Base-by-base conservation (phyloP, 108 stramenopile genomes). In the Cyclotella cryptica region DNA sequence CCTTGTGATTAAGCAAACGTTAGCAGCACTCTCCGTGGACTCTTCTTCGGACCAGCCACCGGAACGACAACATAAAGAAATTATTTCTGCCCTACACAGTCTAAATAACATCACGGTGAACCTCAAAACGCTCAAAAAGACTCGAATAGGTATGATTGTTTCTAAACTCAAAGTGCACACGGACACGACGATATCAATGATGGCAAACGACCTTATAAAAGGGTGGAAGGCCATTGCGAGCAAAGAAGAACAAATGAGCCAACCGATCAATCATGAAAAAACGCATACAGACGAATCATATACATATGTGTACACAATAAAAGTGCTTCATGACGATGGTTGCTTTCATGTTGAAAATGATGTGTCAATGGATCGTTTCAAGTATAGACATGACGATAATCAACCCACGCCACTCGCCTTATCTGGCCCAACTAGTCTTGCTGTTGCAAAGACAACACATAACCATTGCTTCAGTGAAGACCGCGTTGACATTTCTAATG, bases 281-380 rank as follows among this genome's bases (percentile, higher is more conserved):
- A 35, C 6, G 35, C 35, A 35, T 3, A 49, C 3, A 49, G 47
- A 17, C 9, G 47, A 49, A 7, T n/a, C 9, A 9, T 3, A 3
- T 49, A 7, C 47, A 3, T 49, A 3, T 39, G 12, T 39, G 3
- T 61, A 61, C 60, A 61, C 30, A n/a, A 30, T 61, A 15, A 61
- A 61, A 39, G 60, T 61, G 1, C 29, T 30, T 12, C 60, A 39
- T 39, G 60, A n/a, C 14, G 60, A 61, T 61, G 35, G 29, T 15
- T 18, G 19, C 30, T 61, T 61, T 61, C 60, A 61, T 39, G 35
- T 61, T 24, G 55, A 55, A 24, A 5, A 55, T n/a, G 24, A 55
- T 55, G 8, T 55, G 1, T 5, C 55, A 6, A 12, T 24, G 22
- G 24, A 55, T 24, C 21, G 24, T 55, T 5, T 55, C 55, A 55